Base-by-base conservation (phyloP, 2,329 filamentous ascomycete genomes). In the Penicillium sp. region DNA sequence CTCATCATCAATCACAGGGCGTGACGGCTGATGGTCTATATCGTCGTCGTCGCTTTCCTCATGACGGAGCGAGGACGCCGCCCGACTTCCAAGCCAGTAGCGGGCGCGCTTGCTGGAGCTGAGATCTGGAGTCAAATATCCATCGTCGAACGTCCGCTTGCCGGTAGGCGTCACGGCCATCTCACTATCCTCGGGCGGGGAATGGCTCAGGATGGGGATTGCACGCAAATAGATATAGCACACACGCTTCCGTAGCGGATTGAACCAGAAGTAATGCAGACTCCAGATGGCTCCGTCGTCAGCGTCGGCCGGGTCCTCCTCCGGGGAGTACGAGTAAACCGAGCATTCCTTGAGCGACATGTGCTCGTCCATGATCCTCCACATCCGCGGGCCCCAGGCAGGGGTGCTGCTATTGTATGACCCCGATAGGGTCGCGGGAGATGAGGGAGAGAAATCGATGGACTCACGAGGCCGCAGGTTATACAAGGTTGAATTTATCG, bases 241-340 rank as follows among this genome's bases (percentile, higher is more conserved):
- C 16, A 99, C 92, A 38, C 94, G 85, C 77, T 97, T 97, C 67
- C 87, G 82, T 24, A 86, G 79, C 65, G 92, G 92, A 78, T 95
- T 96, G 81, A 96, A 97, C 72, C 97, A 95, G 77, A 99, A 96
- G 73, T 95, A 96, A 71, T 97, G 92, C 56, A 92, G 81, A 44
- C 89, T 91, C 92, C 92, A 99, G 56, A 99, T 92, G 9, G 92
- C 88, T 55, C 90, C 89, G 66, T 96, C 91, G 55, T 96, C 92
- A 54, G 95, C 92, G 57, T 91, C 91, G 64, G 95, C 96, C 0
- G 91, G 90, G 66, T 96, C 92, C 55, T 92, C 89, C 36, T 90
- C 87, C 0, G 94, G 94, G 46, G 88, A 84, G 74, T 95, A 99
- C 50, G 87, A 88, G 71, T 96, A 97, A 56, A 92, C 85, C 50